Base-by-base conservation (phyloP, 140 eudicot species). In the Ambrosia hybrid region DNA sequence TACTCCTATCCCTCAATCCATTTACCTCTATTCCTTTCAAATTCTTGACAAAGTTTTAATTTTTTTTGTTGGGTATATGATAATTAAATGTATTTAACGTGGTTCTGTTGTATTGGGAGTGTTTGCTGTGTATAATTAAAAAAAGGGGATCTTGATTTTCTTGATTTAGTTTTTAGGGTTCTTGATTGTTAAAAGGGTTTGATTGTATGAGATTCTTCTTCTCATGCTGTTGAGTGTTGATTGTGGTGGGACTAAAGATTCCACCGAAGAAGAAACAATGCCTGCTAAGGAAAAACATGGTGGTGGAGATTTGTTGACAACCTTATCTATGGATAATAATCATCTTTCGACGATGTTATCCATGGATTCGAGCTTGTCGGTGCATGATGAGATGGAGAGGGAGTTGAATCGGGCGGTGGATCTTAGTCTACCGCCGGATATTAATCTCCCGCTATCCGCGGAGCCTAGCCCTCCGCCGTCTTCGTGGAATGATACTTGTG, bases 391-490 rank as follows among this genome's bases (percentile, higher is more conserved):
- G 39, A 75, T 80, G 21, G 89, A 82, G 41, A 71, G 89, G 48
- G 96, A 88, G 53, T 26, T 86, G 87, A 79, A 81, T 72, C 84
- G 85, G 45, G 78, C 81, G 2, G 82, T 76, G 36, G 84, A 80
- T 58, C 82, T 85, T 3, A 73, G 85, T 17, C 79, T 63, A 6
- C 89, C 95, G 0, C 95, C 95, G 0, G 96, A 88, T 71, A 88
- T 88, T 73, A 86, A 87, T 55, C 84, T 87, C 34, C 94, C 94
- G 0, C 81, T 87, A 9, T 85, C 94, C 4, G 87, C 87, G 21
- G 90, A 84, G 76, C 86, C 88, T 13, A 84, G 87, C 66, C 94
- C 90, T 34, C 90, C 90, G 5, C 94, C 89, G 0, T 79, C 81
- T 1, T 79, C 78, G 1, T 87, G 88, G 84, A 78, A 74, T 46